Conservation (phyloP, 306 rosid species). For the Prinsepia uniflora region DNA sequence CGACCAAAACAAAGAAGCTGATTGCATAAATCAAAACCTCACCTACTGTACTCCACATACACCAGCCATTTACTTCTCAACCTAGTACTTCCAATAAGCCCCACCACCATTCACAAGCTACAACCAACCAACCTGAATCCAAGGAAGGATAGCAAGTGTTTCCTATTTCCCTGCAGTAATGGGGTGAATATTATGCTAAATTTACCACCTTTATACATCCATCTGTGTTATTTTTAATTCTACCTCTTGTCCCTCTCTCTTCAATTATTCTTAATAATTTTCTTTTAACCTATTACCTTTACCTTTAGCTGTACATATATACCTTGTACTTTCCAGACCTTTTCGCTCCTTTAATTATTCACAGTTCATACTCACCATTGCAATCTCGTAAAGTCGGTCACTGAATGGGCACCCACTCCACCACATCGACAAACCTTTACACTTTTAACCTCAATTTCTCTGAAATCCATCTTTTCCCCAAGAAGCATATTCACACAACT, state of each 20-base stretch:
- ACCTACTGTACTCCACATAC: slow-evolving; percentile 22
- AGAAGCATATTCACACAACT: neutral
- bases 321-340: slow-evolving; percentile 18
- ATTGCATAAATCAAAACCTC: slow-evolving; percentile 25
- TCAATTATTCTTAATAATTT: slow-evolving; percentile 10
- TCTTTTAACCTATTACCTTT: slow-evolving; percentile 14
- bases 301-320: neutral
- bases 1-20: slow-evolving; percentile 25
- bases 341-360: slow-evolving; percentile 30
- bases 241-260: slow-evolving; percentile 13
- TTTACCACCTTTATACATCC: slow-evolving; percentile 5
- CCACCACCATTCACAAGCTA: slow-evolving; percentile 27
- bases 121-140: slow-evolving; percentile 17
- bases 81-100: slow-evolving; percentile 26
- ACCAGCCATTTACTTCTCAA: slow-evolving; percentile 31
- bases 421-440: slow-evolving; percentile 30
- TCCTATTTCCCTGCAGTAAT: slow-evolving; percentile 28
- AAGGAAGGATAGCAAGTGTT: slow-evolving; percentile 23
- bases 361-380: slow-evolving; percentile 2
- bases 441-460: slow-evolving; percentile 17
- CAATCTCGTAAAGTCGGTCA: slow-evolving; percentile 30
- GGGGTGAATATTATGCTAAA: neutral
- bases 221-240: neutral
- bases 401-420: slow-evolving; percentile 37
- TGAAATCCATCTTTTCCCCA: slow-evolving; percentile 15